Percentiles rank a stretch among this genome's conserved stretches.
Evolutionary conservation across 176 grass and related monocot genomes (phyloP).

Genomic region (Phoenix dactylifera): DNA sequence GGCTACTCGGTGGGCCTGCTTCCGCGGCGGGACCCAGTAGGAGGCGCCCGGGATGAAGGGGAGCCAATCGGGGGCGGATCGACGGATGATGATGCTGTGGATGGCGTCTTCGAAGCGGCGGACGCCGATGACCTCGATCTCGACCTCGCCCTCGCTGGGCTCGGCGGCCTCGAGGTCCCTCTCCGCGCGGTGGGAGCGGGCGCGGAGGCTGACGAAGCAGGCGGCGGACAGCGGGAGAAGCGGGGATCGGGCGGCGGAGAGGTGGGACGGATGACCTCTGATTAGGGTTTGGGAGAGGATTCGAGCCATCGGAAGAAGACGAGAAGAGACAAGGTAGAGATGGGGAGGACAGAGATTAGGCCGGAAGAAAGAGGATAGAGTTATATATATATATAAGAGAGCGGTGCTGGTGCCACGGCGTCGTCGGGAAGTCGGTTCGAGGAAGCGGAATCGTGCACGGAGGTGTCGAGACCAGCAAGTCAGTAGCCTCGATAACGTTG

Average conservation of each 20-base stretch:
- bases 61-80: conserved; percentile 14
- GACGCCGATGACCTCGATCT: not conserved
- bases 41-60: conserved; percentile 17
- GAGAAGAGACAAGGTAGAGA: too few species aligned
- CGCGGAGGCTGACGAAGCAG: conserved; percentile 1
- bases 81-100: not conserved
- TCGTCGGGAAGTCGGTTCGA: too few species aligned
- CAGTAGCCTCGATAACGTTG: too few species aligned
- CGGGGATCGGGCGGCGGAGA: too few species aligned
- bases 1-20: not conserved
- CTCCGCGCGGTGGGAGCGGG: not conserved
- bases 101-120: not conserved
- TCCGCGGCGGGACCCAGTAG: conserved; percentile 16
- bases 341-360: too few species aligned
- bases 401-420: too few species aligned
- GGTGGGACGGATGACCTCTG: not conserved
- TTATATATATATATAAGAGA: too few species aligned
- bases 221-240: not conserved
- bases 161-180: not conserved
- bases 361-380: too few species aligned
- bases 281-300: not conserved
- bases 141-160: too few species aligned
- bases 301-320: not conserved
- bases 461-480: too few species aligned
- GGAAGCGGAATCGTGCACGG: too few species aligned